Base-by-base conservation (phyloP, 805 yeast genomes). In the Torulaspora indica region DNA sequence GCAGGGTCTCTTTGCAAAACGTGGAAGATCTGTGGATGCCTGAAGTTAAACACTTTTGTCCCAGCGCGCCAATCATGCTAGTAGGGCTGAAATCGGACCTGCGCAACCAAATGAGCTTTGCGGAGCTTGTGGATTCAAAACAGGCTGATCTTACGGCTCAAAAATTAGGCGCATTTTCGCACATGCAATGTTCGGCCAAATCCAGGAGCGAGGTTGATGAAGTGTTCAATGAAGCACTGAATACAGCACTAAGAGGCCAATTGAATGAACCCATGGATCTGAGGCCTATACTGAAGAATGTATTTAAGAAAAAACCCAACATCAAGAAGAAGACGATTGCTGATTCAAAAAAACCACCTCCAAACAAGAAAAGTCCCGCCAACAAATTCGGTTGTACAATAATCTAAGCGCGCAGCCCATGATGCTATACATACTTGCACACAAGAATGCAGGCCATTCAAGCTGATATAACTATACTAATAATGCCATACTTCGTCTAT, bases 11-110 rank as follows among this genome's bases (percentile, higher is more conserved):
- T 17, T 69, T 90, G 45, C 79, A 77, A 40, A 88, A 85, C 58
- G 84, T 86, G 9, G 74, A 73, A 47, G 95, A 87, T 51, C 77
- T 76, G 48, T 90, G 98, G 98, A 77, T 77, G 32, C 95, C 96
- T 1, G 98, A 90, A 60, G 84, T 86, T 1, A 69, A 73, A 47
- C 89, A 85, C 57, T 87, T 83, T 60, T 87, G 96, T 60, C 89
- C 90, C 2, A 83, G 79, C 2, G 74, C 81, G 2, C 95, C 96
- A 1, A 75, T 82, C 13, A 62, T 88, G 22, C 67, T 91, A 28
- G 88, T 87, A n/a, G 96, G 96, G 1, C 74, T 91, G 27, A 88
- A 90, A 57, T 65, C 79, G 3, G 97, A 90, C 63, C 67, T 84
- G 45, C 59, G 58, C 38, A 51, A 51, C 10, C 48, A 42, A 5